Percentiles rank a stretch among this genome's conserved stretches.
Evolutionary conservation across 257 asterid genomes (phyloP).

Genomic region (Cinchona pubescens): DNA sequence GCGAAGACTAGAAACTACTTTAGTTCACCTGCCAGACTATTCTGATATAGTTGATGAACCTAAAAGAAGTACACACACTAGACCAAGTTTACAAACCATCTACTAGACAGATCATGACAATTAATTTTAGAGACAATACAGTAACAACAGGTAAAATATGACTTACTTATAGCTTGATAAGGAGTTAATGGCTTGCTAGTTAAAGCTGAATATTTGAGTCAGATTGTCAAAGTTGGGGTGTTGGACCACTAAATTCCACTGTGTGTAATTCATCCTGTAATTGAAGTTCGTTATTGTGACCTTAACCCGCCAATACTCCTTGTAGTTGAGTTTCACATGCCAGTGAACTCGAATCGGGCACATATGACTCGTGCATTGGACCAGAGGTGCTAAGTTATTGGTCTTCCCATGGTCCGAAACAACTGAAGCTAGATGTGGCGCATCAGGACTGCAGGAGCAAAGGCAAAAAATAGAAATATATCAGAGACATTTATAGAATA

Average conservation of each 20-base stretch:
- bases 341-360: slow-evolving; percentile 89
- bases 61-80: neutral
- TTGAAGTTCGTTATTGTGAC: slow-evolving; percentile 77
- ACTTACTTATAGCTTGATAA: slow-evolving; percentile 70
- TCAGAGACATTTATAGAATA: neutral
- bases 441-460: slow-evolving; percentile 47
- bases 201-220: slow-evolving; percentile 79
- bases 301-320: slow-evolving; percentile 85
- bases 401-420: slow-evolving; percentile 53
- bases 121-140: neutral
- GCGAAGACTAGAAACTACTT: neutral
- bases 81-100: neutral
- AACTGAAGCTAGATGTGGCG: slow-evolving; percentile 72
- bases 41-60: neutral
- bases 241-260: slow-evolving; percentile 82
- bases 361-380: slow-evolving; percentile 84
- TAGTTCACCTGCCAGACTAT: neutral
- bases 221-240: slow-evolving; percentile 90
- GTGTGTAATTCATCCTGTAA: slow-evolving; percentile 70
- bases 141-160: neutral
- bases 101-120: neutral
- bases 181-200: slow-evolving; percentile 75
- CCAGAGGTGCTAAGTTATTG: slow-evolving; percentile 53
- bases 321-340: slow-evolving; percentile 83
- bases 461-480: neutral